Percentiles rank a stretch among this genome's conserved stretches.
Evolutionary conservation across 441 rosid species (phyloP).

Genomic region (Erodium moschatum): DNA sequence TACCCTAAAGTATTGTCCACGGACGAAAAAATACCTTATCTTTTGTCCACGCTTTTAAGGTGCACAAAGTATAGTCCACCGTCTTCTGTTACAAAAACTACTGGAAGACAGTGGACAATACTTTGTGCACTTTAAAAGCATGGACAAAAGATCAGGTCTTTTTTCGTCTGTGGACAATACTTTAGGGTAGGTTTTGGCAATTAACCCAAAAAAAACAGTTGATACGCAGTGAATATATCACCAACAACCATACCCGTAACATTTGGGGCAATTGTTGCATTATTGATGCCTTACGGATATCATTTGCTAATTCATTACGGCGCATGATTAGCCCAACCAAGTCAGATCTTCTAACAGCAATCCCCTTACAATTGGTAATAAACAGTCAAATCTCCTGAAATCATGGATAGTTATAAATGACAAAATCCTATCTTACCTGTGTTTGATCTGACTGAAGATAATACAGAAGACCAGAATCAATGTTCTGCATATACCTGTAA

Average conservation of each 20-base stretch:
- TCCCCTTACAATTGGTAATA: conserved; percentile 46
- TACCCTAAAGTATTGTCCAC: too few relatives aligned
- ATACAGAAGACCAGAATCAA: conserved; percentile 80
- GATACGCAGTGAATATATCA: conserved; percentile 18
- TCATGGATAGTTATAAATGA: conserved; percentile 23
- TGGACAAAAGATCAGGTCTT: too few relatives aligned
- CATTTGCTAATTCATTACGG: conserved; percentile 89
- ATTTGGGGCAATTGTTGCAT: conserved; percentile 73
- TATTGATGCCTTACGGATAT: conserved; percentile 68
- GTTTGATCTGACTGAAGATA: conserved; percentile 88
- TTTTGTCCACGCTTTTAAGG: too few relatives aligned
- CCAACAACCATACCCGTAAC: conserved; percentile 53
- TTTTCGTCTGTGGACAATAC: too few relatives aligned
- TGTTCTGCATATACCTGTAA: conserved; percentile 61
- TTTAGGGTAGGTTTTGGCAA: too few relatives aligned
- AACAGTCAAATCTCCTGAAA: conserved; percentile 24
- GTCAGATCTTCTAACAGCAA: conserved; percentile 71
- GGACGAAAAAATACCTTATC: too few relatives aligned
- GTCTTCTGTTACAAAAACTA: too few relatives aligned
- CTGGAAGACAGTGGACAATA: too few relatives aligned
- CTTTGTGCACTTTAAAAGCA: too few relatives aligned
- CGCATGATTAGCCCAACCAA: conserved; percentile 89
- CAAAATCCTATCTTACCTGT: conserved; percentile 38
- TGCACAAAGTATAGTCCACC: too few relatives aligned
- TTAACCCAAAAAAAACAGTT: conserved; percentile 17